Base-by-base conservation (phyloP, 1,284 basidiomycete species). In the Cerrena zonata region DNA sequence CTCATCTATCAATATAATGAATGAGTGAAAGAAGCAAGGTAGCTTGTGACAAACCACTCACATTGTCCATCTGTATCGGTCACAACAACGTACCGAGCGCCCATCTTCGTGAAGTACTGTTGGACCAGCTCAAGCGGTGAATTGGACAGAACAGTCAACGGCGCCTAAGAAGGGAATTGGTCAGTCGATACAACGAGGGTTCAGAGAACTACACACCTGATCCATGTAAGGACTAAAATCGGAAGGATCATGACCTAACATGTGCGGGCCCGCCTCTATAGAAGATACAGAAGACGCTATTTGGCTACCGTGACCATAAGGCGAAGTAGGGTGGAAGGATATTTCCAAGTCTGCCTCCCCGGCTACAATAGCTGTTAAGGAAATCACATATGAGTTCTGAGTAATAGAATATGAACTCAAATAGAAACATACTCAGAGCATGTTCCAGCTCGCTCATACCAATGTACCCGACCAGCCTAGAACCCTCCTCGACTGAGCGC, bases 381-480 rank as follows among this genome's bases (percentile, higher is more conserved):
- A 4, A n/a, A n/a, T n/a, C 34, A n/a, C 34, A n/a, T n/a, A n/a
- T 36, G 34, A 36, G 10, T 36, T 10, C 34, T 36, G n/a, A n/a
- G 34, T 46, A 50, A 41, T 18, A 18, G 23, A n/a, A 13, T 27
- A 3, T n/a, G n/a, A n/a, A n/a, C n/a, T n/a, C n/a, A n/a, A 15
- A 2, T 2, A 23, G 36, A 36, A 2, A 72, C 84, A 57, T 63
- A 93, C 92, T 80, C n/a, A 96, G 71, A 2, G 91, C 93, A 66
- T 97, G 92, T 61, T 96, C 93, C 24, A 99, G 78, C 67, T 98
- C 95, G 63, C 86, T 92, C 27, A 86, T 82, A 0, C 93, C 92
- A 54, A 98, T 88, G 66, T 94, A 95, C 2, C 94, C 95, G n/a
- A 92, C 78, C 74, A 96, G 79, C 38, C 89, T 78, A 57, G 78